phyloP scores from a whole-genome alignment of 2,329 filamentous ascomycete species.

The Neoarthrinium moseri region DNA sequence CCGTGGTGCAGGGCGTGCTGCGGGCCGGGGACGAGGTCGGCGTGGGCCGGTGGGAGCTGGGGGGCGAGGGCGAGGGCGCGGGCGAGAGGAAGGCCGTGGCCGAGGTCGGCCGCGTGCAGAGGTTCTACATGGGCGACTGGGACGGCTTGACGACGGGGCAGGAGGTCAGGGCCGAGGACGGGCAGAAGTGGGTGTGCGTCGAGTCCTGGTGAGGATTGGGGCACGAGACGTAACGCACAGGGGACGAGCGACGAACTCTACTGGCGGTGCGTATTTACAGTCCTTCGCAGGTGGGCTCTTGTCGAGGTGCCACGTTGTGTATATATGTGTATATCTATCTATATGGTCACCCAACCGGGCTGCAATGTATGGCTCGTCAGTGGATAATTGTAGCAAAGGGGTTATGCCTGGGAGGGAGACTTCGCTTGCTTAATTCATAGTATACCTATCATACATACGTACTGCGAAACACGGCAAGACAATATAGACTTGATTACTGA shows the following conservation, averaged over 20 bases:
- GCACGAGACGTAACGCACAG: slow-evolving; percentile 1
- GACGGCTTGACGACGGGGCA: neutral
- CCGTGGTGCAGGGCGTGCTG: slow-evolving; percentile 4
- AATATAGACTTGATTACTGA: too few species aligned
- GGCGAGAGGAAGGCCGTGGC: neutral
- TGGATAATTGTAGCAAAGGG: too few species aligned
- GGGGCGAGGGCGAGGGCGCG: neutral
- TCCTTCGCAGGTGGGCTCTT: too few species aligned
- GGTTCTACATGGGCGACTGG: too few species aligned
- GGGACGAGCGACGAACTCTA: neutral
- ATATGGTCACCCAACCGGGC: too few species aligned
- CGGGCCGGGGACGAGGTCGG: neutral
- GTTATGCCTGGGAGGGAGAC: too few species aligned
- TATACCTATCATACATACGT: too few species aligned
- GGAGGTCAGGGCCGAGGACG: neutral
- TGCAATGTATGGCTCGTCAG: too few species aligned
- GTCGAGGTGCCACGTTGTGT: too few species aligned
- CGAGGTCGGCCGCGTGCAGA: neutral
- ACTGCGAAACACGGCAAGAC: too few species aligned
- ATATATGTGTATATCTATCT: too few species aligned
- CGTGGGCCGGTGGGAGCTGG: slow-evolving; percentile 1
- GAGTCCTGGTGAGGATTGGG: neutral
- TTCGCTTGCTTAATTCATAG: too few species aligned
- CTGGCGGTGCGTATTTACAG: neutral
- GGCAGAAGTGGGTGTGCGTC: neutral